These are phyloP conservation scores for Fusarium robinianum DNA, from an alignment of 2,329 filamentous ascomycete species.

Conservation along the genomic window DNA sequence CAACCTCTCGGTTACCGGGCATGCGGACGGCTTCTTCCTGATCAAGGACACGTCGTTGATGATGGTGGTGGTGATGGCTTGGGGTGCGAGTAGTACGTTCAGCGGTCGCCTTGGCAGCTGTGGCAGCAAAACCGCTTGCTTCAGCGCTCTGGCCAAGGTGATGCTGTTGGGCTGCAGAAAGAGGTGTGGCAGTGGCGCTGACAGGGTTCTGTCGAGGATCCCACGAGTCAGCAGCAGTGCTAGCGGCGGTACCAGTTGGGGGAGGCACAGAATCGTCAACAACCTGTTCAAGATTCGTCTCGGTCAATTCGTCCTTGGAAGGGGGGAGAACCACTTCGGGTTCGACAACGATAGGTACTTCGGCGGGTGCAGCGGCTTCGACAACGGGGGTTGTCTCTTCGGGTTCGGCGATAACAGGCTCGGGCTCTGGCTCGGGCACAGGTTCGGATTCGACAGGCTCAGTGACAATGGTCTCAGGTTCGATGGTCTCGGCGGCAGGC, in stretches of 20 bases:
- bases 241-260: conserved; percentile 81
- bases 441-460: conserved; percentile 38
- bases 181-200: conserved; percentile 67
- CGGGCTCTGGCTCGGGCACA: conserved; percentile 42
- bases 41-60: conserved; percentile 81
- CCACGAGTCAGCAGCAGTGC: conserved; percentile 85
- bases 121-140: conserved; percentile 74
- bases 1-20: conserved; percentile 94
- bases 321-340: conserved; percentile 60
- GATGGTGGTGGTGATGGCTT: conserved; percentile 59
- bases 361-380: conserved; percentile 37
- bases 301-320: conserved; percentile 81
- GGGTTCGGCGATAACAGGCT: conserved; percentile 36
- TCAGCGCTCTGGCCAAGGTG: conserved; percentile 58
- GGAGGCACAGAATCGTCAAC: conserved; percentile 78
- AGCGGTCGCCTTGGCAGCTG: conserved; percentile 76
- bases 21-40: conserved; percentile 98
- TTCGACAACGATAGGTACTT: conserved; percentile 38
- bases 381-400: conserved; percentile 39
- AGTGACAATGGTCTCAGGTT: conserved; percentile 43
- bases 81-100: conserved; percentile 68
- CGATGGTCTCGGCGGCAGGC: conserved; percentile 42
- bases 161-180: conserved; percentile 66
- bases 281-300: conserved; percentile 90
- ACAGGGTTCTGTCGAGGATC: conserved; percentile 67